These are phyloP conservation scores for Gossypioides kirkii DNA, from an alignment of 345 rosid species.

Conservation along the genomic window DNA sequence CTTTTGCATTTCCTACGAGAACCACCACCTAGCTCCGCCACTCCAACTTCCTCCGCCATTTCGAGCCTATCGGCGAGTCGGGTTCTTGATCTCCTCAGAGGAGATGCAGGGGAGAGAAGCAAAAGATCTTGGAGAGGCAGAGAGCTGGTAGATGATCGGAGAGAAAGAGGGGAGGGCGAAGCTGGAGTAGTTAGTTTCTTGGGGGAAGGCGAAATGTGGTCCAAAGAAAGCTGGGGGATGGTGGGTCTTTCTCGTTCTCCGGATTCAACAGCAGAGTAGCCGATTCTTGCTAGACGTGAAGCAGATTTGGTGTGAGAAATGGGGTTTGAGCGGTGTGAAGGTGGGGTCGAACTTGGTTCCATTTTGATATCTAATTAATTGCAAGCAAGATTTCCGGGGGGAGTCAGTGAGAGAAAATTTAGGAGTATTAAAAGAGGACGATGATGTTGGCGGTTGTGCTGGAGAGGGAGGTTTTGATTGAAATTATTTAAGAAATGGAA, in stretches of 20 bases:
- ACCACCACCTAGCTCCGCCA: conserved; percentile 36
- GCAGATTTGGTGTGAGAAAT: conserved; percentile 47
- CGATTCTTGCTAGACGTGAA: conserved; percentile 55
- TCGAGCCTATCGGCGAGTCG: conserved; percentile 63
- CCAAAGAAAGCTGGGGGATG: conserved; percentile 37
- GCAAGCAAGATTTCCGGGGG: background rate
- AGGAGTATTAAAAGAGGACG: background rate
- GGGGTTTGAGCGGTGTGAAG: conserved; percentile 23
- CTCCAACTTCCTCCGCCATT: conserved; percentile 47
- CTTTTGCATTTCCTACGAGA: conserved; percentile 51
- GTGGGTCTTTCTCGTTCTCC: conserved; percentile 16
- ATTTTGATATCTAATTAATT: conserved; percentile 14
- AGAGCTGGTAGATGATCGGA: conserved; percentile 36
- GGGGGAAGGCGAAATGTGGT: conserved; percentile 41
- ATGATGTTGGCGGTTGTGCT: background rate
- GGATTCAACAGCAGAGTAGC: conserved; percentile 24
- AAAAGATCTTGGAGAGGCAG: conserved; percentile 56
- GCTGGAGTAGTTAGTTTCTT: conserved; percentile 35
- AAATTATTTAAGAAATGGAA: background rate
- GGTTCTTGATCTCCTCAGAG: conserved; percentile 49
- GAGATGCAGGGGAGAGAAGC: conserved; percentile 62
- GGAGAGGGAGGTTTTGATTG: background rate
- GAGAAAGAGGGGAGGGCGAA: conserved; percentile 39
- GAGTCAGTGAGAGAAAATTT: background rate
- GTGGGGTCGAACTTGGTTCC: conserved; percentile 32